Evolutionary conservation across 495 filamentous ascomycete species (phyloP), one percentile per base, ranked within the genome.

Genomic region (Bacidia gigantensis): DNA sequence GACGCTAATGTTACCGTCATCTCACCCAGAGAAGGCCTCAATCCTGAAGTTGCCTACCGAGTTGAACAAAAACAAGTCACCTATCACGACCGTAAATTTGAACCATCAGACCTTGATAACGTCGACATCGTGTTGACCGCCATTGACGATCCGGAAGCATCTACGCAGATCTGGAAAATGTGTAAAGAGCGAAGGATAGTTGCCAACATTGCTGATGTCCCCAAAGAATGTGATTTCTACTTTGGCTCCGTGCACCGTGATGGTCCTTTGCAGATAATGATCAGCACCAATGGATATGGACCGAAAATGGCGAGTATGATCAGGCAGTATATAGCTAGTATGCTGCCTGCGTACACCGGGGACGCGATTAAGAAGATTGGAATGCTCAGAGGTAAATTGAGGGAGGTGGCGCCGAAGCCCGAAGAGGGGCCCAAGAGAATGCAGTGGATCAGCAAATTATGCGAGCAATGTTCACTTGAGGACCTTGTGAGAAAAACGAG

Each of bases 171-270:
- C 62, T 97, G 87, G 83, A 86, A 87, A 57, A 76, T 95, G 0
- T 97, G 90, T 72, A 87, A 95, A 60, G 77, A 84, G 62, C 73
- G 71, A 40, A 80, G 80, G 41, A 89, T 97, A 48, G 79, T 89
- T 1, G 88, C 87, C 32, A 98, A 98, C 65, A 93, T 98, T 48
- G 92, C 92, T 53, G 92, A 98, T 67, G 93, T 97, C 1, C 93
- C 93, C 0, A 77, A 88, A 0, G 92, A 97, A 65, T 98, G 92
- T 64, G 92, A 98, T 61, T 98, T 98, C 63, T 98, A 96, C 67
- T 98, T 98, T 65, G 92, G 92, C 44, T 89, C 83, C 65, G 79
- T 96, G 25, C 85, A 98, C 70, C 79, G 92, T 21, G 93, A 97
- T 66, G 92, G 92, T 0, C 93, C 92, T 10, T 66, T 98, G 55